Evolutionary conservation across 768 basidiomycete species (phyloP), one percentile per base, ranked within the genome.

Genomic region (Phlegmacium glaucopus): DNA sequence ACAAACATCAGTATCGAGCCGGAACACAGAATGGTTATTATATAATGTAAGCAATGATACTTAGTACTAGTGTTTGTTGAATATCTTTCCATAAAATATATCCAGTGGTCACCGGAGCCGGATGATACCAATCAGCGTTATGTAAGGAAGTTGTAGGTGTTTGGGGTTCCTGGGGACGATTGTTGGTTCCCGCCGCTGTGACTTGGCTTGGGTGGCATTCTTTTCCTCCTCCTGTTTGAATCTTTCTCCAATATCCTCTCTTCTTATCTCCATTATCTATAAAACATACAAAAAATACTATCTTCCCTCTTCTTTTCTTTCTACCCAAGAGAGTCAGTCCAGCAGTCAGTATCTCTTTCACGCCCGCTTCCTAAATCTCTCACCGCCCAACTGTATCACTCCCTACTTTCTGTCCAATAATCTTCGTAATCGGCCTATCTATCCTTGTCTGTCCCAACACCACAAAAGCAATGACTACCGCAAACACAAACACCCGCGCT

Each of bases 401-500:
- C 57, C 57, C 61, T 67, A 51, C 54, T 56, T 62, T 68, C 62
- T 62, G 49, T 64, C 62, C 67, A 65, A 58, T 72, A 71, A 68
- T 71, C 66, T 49, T 48, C 47, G 53, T 57, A 57, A 57, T 59
- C 57, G 46, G 44, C 43, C 40, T 63, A 63, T 69, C 66, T 63
- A 63, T 66, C 65, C 47, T 50, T 51, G 54, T 61, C 57, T 50
- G 45, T 47, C 53, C 54, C 48, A 22, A 44, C 49, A 34, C 54
- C 51, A 40, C 59, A 59, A 57, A 58, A 64, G 58, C 66, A 64
- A 77, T 77, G 76, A 65, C 76, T 63, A 70, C 72, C 61, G 58
- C 69, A 48, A 68, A 69, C 42, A 61, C 76, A 58, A 83, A 75
- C 65, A 70, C 73, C 53, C 87, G 90, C 59, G 89, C 91, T 42